Percentiles rank a stretch among this genome's conserved stretches.
Evolutionary conservation across 257 asterid genomes (phyloP).

Genomic region (Jacaranda mimosifolia): DNA sequence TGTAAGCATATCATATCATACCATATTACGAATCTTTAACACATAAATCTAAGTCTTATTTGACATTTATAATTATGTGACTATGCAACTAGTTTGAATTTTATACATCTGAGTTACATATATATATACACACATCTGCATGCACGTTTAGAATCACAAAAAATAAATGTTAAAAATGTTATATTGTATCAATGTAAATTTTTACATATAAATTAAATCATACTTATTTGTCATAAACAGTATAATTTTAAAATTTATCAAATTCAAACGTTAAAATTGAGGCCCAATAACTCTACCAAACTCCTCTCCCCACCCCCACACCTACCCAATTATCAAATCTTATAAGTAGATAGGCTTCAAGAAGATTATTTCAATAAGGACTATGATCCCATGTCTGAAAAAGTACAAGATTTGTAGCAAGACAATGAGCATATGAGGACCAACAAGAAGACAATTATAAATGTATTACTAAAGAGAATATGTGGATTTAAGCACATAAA

Average conservation of each 20-base stretch:
- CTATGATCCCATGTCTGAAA: slow-evolving; percentile 17
- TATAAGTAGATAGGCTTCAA: not conserved
- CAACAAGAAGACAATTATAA: not conserved
- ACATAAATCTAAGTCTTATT: too few species aligned
- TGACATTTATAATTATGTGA: too few species aligned
- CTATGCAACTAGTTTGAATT: too few species aligned
- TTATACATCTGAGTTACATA: too few species aligned
- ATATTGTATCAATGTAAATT: too few species aligned
- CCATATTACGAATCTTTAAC: too few species aligned
- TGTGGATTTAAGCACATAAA: not conserved
- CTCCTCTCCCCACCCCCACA: not conserved
- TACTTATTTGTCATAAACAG: too few species aligned
- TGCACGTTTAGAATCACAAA: too few species aligned
- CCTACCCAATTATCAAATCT: not conserved
- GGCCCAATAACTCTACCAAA: not conserved
- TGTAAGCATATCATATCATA: too few species aligned
- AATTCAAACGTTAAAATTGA: not conserved
- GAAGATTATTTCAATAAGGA: slow-evolving; percentile 9
- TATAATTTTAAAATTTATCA: not conserved
- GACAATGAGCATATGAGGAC: not conserved
- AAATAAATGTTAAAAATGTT: too few species aligned
- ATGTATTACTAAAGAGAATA: not conserved
- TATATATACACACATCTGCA: too few species aligned
- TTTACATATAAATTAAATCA: too few species aligned
- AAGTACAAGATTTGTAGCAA: not conserved